phyloP scores from a whole-genome alignment of 208 protist species.

The Leishmania aethiopica region DNA sequence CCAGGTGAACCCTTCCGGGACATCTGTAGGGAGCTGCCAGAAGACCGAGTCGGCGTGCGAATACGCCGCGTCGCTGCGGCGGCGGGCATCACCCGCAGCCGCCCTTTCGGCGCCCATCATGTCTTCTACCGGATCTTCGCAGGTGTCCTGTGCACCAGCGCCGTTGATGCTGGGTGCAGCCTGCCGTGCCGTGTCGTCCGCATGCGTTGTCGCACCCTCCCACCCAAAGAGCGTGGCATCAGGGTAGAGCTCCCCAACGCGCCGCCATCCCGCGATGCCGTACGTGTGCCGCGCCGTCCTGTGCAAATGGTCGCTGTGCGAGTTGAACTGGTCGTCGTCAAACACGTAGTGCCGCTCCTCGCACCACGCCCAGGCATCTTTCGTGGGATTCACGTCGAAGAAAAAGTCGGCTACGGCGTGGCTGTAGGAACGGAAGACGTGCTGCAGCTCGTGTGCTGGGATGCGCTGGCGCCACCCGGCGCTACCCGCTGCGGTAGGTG shows the following conservation, averaged over 20 bases:
- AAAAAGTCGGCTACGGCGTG: conserved; percentile 48
- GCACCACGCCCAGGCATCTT: conserved; percentile 46
- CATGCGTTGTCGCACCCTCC: not conserved
- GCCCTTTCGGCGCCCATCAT: not conserved
- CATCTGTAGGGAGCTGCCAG: conserved; percentile 32
- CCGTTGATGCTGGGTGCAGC: too few relatives aligned
- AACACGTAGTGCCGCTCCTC: conserved; percentile 50
- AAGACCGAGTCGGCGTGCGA: not conserved
- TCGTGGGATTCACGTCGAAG: conserved; percentile 74
- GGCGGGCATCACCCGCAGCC: not conserved
- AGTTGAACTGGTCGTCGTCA: conserved; percentile 74
- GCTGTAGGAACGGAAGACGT: conserved; percentile 34
- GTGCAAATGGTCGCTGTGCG: conserved; percentile 49
- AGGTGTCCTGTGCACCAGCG: not conserved
- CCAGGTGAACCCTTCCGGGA: conserved; percentile 53
- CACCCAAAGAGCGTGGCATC: conserved; percentile 52
- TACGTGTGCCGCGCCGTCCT: conserved; percentile 44
- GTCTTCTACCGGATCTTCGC: not conserved
- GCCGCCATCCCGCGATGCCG: conserved; percentile 58
- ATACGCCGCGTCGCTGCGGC: not conserved
- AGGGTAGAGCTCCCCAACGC: conserved; percentile 63
- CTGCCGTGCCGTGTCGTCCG: not conserved
- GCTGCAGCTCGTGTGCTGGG: conserved; percentile 41
- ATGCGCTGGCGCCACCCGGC: conserved; percentile 24
- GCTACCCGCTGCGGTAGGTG: not conserved